Evolutionary conservation across 2,329 filamentous ascomycete genomes (phyloP), one percentile per base, ranked within the genome.

Genomic region (Diaporthe sp.): DNA sequence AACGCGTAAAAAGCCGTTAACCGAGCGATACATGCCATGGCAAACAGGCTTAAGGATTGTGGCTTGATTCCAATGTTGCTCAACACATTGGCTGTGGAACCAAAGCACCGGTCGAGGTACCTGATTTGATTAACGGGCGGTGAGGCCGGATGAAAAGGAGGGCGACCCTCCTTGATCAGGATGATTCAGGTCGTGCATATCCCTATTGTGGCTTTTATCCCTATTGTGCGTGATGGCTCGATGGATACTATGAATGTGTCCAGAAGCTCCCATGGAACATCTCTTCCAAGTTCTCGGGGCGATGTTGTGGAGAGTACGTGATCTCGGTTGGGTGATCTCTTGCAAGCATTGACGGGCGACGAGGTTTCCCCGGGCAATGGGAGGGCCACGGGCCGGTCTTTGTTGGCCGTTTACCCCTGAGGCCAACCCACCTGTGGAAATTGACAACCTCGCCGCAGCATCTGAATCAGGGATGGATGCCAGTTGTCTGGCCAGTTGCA

Each of bases 361-460:
- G 46, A 55, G 49, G 49, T 55, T 73, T 65, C 71, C 71, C 71
- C 58, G n/a, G 72, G 73, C 44, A n/a, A 44, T 39, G 60, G n/a
- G 39, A 55, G 39, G 73, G 65, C 65, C 62, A 75, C 34, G 46
- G 44, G n/a, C 7, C 51, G 73, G 73, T 51, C 73, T 44, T 71
- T 75, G 73, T 39, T 44, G 57, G 25, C 57, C 73, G 17, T 25
- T 39, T 58, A 62, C 73, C 73, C 73, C 73, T 71, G 73, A 71
- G 73, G 39, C 65, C 49, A 12, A 71, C 44, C 73, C 62, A 74
- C 73, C 55, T 19, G 67, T 71, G 31, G 53, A 74, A 61, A 71
- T 70, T 74, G 73, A 74, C 42, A 71, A 58, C 53, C 61, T 60
- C 53, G 39, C 71, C 57, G 71, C 71, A 72, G 57, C 57, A 72